Base-by-base conservation (phyloP, 805 yeast species). In the Kodamaea neixiangensis region DNA sequence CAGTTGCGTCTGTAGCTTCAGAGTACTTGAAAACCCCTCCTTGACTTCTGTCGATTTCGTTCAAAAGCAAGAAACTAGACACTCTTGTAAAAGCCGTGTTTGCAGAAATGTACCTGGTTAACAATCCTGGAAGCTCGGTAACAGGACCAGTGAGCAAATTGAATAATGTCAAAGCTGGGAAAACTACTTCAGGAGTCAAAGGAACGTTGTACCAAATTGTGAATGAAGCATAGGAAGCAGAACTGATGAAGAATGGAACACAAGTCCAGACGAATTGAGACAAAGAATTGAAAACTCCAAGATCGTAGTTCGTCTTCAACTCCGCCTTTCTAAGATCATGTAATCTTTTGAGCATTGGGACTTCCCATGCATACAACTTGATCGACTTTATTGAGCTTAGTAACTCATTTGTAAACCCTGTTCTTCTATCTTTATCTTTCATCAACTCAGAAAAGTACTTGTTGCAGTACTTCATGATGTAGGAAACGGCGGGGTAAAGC, bases 311-410 rank as follows among this genome's bases (percentile, higher is more conserved):
- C 54, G 80, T 82, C 34, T 64, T 68, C 55, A 86, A 65, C 61
- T 86, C 90, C 53, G 78, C 67, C 49, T 78, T 76, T 71, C 91
- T 77, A 22, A 81, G 74, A 50, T 75, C 77, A 9, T 70, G 58
- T 10, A 86, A 64, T 54, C 77, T 79, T 17, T 71, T 68, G 34
- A 82, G 58, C 83, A 85, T 82, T 20, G 89, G 86, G 31, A 69
- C 67, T 61, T 86, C 92, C 87, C 89, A 85, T 0, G 87, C 82
- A 58, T 84, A 86, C 21, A 86, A 66, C 58, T 86, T 86, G 56
- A 86, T 80, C 48, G 84, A 77, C 59, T 85, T 86, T 46, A 85
- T 81, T 25, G 84, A 76, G 35, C 75, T 73, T 46, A 86, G 63
- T 10, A 86, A 72, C 57, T 86, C 92, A 14, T 80, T 74, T n/a